Base-by-base conservation (phyloP, 2,329 filamentous ascomycete genomes). In the Cercospora sp. region DNA sequence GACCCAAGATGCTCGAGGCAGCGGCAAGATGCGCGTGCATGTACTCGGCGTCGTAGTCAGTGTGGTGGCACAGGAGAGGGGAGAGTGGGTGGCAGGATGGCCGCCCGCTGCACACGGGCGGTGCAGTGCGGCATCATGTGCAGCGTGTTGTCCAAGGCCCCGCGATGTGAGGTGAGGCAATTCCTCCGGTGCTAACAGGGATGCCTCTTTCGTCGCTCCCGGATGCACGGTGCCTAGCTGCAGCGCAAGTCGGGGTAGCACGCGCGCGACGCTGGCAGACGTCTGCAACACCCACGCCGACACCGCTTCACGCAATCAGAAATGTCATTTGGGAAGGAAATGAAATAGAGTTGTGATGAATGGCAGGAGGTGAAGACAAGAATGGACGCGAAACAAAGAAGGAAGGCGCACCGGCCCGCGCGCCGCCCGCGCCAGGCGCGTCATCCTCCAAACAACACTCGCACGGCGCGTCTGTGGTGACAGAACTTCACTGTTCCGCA, bases 11-110 rank as follows among this genome's bases (percentile, higher is more conserved):
- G 16, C 24, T 32, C 37, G 26, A 18, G 18, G 3, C 1, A 5
- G 18, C 40, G 43, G 61, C 40, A 49, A 51, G 21, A 65, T 64
- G 61, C 30, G 49, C 43, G n/a, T 18, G 49, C 45, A 64, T 57
- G 49, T 37, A 37, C 26, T 24, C 61, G 49, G 49, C 61, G 21
- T 43, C 26, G 61, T 57, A 57, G 18, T 40, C 45, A n/a, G 30
- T 37, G 45, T 51, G 45, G 49, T 64, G 8, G 49, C 51, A 64
- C 61, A 58, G 26, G 61, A 57, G 61, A 63, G 61, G 61, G 61
- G 53, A 65, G 49, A 28, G 61, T 32, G 61, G 30, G 13, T 37
- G 49, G 61, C 21, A 63, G 61, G 61, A 63, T 53, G 37, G 60
- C n/a, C 7, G 40, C n/a, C 28, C 1, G 49, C 51, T 21, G 61